Percentiles rank a stretch among this genome's conserved stretches.
These are phyloP conservation scores for Xylariaceae sp. DNA, from an alignment of 2,329 filamentous ascomycete genomes.

Conservation along the genomic window DNA sequence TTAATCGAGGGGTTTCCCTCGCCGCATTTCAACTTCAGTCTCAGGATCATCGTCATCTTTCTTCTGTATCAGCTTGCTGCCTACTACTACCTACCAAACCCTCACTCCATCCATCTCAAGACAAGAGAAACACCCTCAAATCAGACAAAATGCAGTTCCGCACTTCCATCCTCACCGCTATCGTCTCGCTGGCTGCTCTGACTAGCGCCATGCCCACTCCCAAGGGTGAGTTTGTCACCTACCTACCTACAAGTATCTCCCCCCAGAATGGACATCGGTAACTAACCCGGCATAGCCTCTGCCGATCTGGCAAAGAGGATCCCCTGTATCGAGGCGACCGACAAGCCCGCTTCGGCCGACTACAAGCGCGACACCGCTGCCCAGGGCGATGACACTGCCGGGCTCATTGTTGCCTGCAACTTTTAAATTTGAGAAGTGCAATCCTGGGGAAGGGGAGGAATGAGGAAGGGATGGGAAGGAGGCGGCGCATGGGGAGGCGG, in stretches of 20 bases:
- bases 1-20: too few species aligned
- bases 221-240: neutral
- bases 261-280: too few species aligned
- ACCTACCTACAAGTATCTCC: too few species aligned
- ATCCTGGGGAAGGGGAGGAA: too few species aligned
- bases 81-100: too few species aligned
- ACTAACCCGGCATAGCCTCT: too few species aligned
- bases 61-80: too few species aligned
- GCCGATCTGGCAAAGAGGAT: neutral
- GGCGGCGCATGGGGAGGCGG: too few species aligned
- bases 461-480: too few species aligned
- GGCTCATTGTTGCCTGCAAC: neutral
- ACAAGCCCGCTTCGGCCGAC: neutral
- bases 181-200: neutral
- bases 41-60: too few species aligned
- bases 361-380: neutral
- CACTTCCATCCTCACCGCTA: neutral
- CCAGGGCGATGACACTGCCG: neutral
- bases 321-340: neutral
- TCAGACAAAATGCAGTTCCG: neutral
- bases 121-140: neutral
- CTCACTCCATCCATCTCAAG: neutral
- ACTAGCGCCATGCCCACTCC: neutral
- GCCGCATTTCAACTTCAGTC: too few species aligned
- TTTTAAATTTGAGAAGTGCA: neutral